These are phyloP conservation scores for Crotalaria pallida DNA, from an alignment of 306 rosid genomes.

Conservation along the genomic window DNA sequence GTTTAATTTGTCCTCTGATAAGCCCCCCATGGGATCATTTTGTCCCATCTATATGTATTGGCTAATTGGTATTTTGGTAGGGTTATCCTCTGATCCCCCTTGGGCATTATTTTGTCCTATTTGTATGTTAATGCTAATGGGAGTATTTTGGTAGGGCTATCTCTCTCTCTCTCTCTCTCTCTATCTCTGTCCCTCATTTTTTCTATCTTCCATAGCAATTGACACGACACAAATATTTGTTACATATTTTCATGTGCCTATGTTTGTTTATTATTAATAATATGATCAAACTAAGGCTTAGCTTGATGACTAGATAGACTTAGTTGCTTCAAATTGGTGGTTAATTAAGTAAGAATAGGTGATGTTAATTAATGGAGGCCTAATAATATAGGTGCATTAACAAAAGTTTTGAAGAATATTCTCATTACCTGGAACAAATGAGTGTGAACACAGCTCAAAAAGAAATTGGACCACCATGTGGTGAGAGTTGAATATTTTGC, in stretches of 20 bases:
- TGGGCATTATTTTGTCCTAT: conserved; percentile 9
- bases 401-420: not conserved
- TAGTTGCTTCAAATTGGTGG: not conserved
- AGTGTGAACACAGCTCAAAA: not conserved
- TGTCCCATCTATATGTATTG: conserved; percentile 19
- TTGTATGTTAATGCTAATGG: not conserved
- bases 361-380: not conserved
- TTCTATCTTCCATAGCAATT: not conserved
- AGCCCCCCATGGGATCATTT: conserved; percentile 8
- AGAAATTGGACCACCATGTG: conserved; percentile 38
- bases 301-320: not conserved
- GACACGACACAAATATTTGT: not conserved
- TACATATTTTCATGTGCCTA: not conserved
- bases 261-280: not conserved
- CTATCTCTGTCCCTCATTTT: not conserved
- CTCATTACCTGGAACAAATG: not conserved
- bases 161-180: no score
- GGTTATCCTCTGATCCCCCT: conserved; percentile 8
- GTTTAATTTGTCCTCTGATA: conserved; percentile 25
- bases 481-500: conserved; percentile 7
- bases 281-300: not conserved
- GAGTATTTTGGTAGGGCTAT: not conserved
- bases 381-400: not conserved
- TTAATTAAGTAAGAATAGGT: not conserved
- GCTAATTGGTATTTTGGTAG: conserved; percentile 4